Evolutionary conservation across 164 flowering plant genomes (phyloP).

Genomic region (Aristolochia contorta): DNA sequence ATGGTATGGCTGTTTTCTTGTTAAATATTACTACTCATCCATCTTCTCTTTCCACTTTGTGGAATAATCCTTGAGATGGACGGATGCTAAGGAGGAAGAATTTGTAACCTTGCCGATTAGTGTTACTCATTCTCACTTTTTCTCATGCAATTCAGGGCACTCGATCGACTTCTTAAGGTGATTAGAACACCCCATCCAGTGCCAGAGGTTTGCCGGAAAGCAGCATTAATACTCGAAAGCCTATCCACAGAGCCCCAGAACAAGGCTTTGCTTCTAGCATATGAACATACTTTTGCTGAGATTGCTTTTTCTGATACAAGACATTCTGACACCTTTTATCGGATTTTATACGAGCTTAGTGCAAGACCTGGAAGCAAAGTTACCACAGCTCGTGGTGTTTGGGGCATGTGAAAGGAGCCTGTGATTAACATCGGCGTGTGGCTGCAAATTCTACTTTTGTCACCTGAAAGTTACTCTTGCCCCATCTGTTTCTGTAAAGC

Average conservation of each 20-base stretch:
- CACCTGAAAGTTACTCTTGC: too few relatives aligned
- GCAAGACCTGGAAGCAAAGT: slow-evolving; percentile 65
- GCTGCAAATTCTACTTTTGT: too few relatives aligned
- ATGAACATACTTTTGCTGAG: slow-evolving; percentile 89
- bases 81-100: too few relatives aligned
- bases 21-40: neutral
- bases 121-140: neutral
- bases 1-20: slow-evolving; percentile 36
- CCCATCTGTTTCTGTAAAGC: too few relatives aligned
- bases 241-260: slow-evolving; percentile 89
- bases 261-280: slow-evolving; percentile 56
- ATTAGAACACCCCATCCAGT: slow-evolving; percentile 81
- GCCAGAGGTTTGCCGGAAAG: slow-evolving; percentile 89
- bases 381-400: slow-evolving; percentile 65
- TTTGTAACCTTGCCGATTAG: too few relatives aligned
- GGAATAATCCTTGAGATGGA: neutral
- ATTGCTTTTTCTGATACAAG: slow-evolving; percentile 67
- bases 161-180: slow-evolving; percentile 76
- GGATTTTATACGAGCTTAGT: slow-evolving; percentile 82
- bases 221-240: slow-evolving; percentile 80
- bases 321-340: slow-evolving; percentile 80
- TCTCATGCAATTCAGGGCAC: slow-evolving; percentile 44
- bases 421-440: too few relatives aligned
- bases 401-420: slow-evolving; percentile 66
- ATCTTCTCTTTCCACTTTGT: neutral